A percentile compares a stretch with the other conserved stretches of the same genome.
phyloP scores from a whole-genome alignment of 176 grass and related monocot genomes.

The Canna indica region DNA sequence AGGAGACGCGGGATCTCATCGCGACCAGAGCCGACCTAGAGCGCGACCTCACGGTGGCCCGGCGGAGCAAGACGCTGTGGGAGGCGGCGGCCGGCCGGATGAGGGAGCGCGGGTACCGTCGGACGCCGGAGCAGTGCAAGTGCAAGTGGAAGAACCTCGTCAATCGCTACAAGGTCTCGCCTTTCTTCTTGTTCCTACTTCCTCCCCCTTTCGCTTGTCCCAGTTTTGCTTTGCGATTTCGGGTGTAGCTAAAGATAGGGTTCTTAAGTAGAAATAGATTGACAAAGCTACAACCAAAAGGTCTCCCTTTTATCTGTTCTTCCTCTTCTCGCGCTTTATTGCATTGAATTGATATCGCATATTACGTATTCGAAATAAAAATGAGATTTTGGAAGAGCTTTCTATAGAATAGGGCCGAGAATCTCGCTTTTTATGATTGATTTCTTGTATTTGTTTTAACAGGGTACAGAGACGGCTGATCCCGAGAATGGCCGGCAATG shows the following conservation, averaged over 20 bases:
- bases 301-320: too few relatives aligned
- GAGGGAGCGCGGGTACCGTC: conserved; percentile 50
- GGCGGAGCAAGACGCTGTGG: conserved; percentile 56
- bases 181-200: neutral
- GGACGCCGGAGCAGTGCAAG: conserved; percentile 53
- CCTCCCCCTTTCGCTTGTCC: neutral
- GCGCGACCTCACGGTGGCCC: conserved; percentile 25
- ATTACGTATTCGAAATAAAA: neutral
- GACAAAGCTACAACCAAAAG: too few relatives aligned
- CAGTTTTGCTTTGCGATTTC: neutral
- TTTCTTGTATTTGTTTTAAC: neutral
- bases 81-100: conserved; percentile 53
- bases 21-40: conserved; percentile 54
- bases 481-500: conserved; percentile 11
- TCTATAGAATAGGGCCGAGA: neutral
- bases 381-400: neutral
- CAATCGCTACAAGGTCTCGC: conserved; percentile 18
- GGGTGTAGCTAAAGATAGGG: neutral
- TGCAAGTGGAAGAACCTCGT: conserved; percentile 26
- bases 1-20: conserved; percentile 83
- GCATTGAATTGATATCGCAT: too few relatives aligned
- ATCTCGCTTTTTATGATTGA: neutral
- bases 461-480: conserved; percentile 16
- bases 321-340: neutral
- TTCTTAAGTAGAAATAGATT: neutral